Evolutionary conservation across 2,329 filamentous ascomycete genomes (phyloP).

Genomic region (Ophiocordyceps sinensis): DNA sequence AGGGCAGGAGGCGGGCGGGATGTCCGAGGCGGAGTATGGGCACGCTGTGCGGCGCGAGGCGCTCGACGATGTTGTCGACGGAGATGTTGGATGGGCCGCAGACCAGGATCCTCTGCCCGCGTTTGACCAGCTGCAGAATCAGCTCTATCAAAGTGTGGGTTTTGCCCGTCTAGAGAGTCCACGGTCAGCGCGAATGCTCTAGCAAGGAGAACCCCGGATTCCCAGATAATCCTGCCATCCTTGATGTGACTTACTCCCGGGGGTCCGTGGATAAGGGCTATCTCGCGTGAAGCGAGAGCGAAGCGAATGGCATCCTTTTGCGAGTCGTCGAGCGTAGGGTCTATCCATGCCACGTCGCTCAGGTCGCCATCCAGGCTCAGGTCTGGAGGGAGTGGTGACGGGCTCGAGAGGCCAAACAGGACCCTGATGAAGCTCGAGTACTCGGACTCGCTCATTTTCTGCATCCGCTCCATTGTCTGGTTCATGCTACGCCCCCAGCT

Average conservation of each 20-base stretch:
- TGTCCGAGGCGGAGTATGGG: conserved; percentile 85
- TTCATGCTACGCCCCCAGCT: conserved; percentile 39
- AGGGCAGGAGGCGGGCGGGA: conserved; percentile 77
- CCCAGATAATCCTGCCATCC: not conserved
- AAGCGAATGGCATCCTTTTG: conserved; percentile 64
- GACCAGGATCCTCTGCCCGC: conserved; percentile 65
- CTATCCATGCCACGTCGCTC: conserved; percentile 42
- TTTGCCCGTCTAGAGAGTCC: conserved; percentile 57
- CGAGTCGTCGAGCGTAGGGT: conserved; percentile 47
- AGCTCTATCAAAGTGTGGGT: conserved; percentile 93
- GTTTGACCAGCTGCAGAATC: conserved; percentile 75
- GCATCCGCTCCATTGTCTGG: conserved; percentile 43
- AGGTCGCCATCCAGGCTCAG: conserved; percentile 26
- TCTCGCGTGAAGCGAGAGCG: conserved; percentile 64
- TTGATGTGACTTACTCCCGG: conserved; percentile 46
- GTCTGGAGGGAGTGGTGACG: conserved; percentile 31
- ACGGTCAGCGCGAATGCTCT: conserved; percentile 4
- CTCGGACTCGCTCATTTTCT: conserved; percentile 40
- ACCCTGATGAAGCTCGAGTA: conserved; percentile 47
- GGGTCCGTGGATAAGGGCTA: conserved; percentile 86
- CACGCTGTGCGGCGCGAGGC: conserved; percentile 69
- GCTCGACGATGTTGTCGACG: conserved; percentile 95
- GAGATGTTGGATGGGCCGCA: conserved; percentile 95
- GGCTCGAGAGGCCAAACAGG: conserved; percentile 43
- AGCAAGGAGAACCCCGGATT: not conserved